Evolutionary conservation across 306 rosid genomes (phyloP).

Genomic region (Malus sylvestris): DNA sequence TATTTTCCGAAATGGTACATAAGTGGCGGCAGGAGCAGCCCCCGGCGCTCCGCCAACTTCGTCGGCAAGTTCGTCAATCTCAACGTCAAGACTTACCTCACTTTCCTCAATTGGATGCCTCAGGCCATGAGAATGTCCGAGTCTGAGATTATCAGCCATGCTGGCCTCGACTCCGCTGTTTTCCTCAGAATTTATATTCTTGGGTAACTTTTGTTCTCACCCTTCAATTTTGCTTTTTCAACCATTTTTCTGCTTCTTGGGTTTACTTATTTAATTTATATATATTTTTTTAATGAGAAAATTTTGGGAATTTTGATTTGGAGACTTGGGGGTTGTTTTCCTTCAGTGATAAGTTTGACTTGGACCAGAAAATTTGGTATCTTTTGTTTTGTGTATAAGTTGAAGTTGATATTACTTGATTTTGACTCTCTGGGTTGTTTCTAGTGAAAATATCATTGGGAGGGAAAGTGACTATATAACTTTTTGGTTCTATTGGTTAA

Average conservation of each 20-base stretch:
- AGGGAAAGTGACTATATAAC: background rate
- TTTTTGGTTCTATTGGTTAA: background rate
- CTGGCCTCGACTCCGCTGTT: conserved; percentile 96
- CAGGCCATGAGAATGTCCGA: conserved; percentile 79
- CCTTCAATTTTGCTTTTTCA: background rate
- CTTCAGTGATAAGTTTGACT: background rate
- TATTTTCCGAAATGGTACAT: conserved; percentile 91
- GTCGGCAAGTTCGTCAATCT: conserved; percentile 83
- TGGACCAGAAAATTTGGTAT: background rate
- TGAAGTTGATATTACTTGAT: background rate
- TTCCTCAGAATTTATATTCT: conserved; percentile 85
- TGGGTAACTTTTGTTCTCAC: conserved; percentile 41
- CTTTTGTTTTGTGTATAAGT: background rate
- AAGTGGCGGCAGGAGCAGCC: conserved; percentile 60
- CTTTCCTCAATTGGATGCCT: conserved; percentile 96
- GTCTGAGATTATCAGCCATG: conserved; percentile 71
- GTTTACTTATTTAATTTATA: too few relatives aligned
- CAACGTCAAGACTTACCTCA: conserved; percentile 60
- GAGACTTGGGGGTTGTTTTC: background rate
- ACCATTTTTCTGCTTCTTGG: background rate
- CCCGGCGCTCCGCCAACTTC: conserved; percentile 55
- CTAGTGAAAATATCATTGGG: background rate
- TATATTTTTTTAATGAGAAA: background rate
- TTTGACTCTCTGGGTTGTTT: conserved; percentile 2
- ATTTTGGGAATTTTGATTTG: background rate